phyloP scores from a whole-genome alignment of 2,329 filamentous ascomycete species.

The Fusarium multiceps region DNA sequence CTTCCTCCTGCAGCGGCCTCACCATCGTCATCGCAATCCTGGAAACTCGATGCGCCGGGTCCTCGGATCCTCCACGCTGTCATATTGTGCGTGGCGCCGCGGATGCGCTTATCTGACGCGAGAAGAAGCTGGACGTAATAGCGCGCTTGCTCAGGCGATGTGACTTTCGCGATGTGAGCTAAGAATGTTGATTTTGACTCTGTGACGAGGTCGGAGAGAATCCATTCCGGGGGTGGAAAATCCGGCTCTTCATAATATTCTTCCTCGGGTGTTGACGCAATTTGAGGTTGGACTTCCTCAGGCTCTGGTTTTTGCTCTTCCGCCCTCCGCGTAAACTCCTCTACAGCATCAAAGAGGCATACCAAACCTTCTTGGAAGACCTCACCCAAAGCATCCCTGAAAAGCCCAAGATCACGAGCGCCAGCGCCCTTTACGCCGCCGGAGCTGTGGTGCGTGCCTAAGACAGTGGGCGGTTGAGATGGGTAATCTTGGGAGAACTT shows the following conservation, averaged over 20 bases:
- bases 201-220: constrained; percentile 75
- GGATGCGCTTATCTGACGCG: constrained; percentile 83
- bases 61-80: constrained; percentile 88
- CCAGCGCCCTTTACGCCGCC: constrained; percentile 80
- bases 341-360: constrained; percentile 91
- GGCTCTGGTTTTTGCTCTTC: constrained; percentile 49
- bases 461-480: constrained; percentile 74
- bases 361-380: constrained; percentile 80
- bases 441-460: constrained; percentile 84
- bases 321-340: constrained; percentile 69
- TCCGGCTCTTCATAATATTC: constrained; percentile 26
- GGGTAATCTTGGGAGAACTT: constrained; percentile 82
- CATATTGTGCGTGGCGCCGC: constrained; percentile 94
- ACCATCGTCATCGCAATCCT: constrained; percentile 96
- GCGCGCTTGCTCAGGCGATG: constrained; percentile 76
- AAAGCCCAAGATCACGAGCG: constrained; percentile 73
- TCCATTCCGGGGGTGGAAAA: constrained; percentile 66
- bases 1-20: constrained; percentile 91
- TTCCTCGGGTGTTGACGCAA: constrained; percentile 7
- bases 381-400: constrained; percentile 73
- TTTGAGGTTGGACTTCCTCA: constrained; percentile 42
- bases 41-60: constrained; percentile 66
- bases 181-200: constrained; percentile 92
- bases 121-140: constrained; percentile 79
- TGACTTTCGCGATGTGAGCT: constrained; percentile 77